phyloP scores from a whole-genome alignment of 148 eudicot genomes.

The Rhododendron simsii region DNA sequence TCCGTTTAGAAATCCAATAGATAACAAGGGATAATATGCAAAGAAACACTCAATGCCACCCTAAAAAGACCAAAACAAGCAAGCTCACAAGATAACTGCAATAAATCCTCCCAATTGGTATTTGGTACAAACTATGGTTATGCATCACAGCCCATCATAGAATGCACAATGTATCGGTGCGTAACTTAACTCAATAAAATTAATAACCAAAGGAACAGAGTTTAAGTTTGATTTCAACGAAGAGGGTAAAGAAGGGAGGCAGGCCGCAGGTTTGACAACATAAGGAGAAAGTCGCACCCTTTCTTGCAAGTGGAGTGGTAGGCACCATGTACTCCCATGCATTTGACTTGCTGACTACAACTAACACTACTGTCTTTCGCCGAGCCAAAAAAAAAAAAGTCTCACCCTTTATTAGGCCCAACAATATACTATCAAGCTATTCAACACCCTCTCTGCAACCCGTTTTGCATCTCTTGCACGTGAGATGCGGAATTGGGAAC shows the following conservation, averaged over 20 bases:
- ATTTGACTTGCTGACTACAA: no score
- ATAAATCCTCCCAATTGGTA: not conserved
- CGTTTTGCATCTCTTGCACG: not conserved
- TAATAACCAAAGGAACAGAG: not conserved
- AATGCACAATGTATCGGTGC: not conserved
- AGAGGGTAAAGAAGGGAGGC: not conserved
- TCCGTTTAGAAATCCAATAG: not conserved
- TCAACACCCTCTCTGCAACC: not conserved
- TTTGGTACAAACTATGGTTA: not conserved
- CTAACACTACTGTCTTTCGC: no score
- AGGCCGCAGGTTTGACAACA: not conserved
- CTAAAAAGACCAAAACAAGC: not conserved
- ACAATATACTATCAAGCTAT: not conserved
- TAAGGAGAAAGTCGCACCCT: not conserved
- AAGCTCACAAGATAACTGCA: not conserved
- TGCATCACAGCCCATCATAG: not conserved
- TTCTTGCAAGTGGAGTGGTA: not conserved
- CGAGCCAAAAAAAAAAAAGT: no score
- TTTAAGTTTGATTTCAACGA: not conserved
- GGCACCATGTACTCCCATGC: no score
- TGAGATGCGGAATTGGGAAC: not conserved
- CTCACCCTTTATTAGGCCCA: not conserved
- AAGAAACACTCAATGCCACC: not conserved
- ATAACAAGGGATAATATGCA: not conserved
- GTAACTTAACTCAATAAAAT: not conserved